Evolutionary conservation across 2,329 filamentous ascomycete genomes (phyloP).

Genomic region (Emergomyces orientalis): DNA sequence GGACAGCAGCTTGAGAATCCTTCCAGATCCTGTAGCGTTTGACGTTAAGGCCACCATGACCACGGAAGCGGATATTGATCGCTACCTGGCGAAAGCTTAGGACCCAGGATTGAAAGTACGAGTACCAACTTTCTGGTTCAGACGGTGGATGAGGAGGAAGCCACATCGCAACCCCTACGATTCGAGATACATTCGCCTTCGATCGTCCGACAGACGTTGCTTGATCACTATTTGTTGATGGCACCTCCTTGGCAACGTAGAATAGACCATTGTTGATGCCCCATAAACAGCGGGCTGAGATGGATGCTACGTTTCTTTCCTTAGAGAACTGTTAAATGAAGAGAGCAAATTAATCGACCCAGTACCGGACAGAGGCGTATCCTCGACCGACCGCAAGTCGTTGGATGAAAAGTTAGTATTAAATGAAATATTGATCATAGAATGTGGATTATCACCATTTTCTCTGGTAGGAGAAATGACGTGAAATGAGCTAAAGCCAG

Average conservation of each 20-base stretch:
- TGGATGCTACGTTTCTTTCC: constrained; percentile 52
- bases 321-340: constrained; percentile 45
- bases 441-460: not conserved
- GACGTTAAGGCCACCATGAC: constrained; percentile 58
- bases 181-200: constrained; percentile 27
- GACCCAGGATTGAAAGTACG: constrained; percentile 56
- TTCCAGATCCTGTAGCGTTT: constrained; percentile 67
- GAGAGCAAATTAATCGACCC: not conserved
- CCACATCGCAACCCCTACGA: constrained; percentile 67
- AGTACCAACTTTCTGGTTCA: constrained; percentile 48
- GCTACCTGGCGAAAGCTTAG: constrained; percentile 56
- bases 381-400: constrained; percentile 1
- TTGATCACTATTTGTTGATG: constrained; percentile 14
- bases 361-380: not conserved
- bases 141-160: constrained; percentile 46
- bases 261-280: constrained; percentile 61
- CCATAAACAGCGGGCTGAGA: constrained; percentile 58
- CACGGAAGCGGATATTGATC: constrained; percentile 56
- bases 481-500: not conserved
- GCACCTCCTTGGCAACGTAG: constrained; percentile 56
- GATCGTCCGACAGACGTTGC: constrained; percentile 10
- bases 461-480: not conserved
- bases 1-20: constrained; percentile 51
- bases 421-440: not conserved
- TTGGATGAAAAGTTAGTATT: not conserved